Evolutionary conservation across 352 stramenopile species (phyloP).

Genomic region (Pythium dissimile): DNA sequence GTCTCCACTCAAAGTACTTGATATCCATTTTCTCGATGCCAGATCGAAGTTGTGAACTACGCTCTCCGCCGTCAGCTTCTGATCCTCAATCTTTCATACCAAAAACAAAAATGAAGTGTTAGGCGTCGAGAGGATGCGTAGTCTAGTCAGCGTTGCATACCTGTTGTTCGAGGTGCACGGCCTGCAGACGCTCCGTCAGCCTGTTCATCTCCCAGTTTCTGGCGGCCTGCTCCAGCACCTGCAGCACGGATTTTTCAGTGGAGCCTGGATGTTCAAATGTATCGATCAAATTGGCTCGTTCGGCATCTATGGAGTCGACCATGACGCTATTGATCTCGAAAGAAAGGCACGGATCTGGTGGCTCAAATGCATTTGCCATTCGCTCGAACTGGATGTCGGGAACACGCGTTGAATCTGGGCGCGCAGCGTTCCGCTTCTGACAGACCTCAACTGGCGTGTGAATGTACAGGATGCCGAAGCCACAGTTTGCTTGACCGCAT

Average conservation of each 20-base stretch:
- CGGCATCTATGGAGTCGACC: too few relatives aligned
- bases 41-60: conserved; percentile 54
- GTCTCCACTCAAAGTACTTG: conserved; percentile 23
- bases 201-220: neutral
- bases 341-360: conserved; percentile 1
- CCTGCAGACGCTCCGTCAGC: neutral
- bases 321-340: conserved; percentile 24
- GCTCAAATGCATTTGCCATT: conserved; percentile 51
- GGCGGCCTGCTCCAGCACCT: neutral
- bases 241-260: too few relatives aligned
- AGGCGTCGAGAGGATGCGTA: too few relatives aligned
- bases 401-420: conserved; percentile 24
- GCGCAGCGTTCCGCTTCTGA: conserved; percentile 35
- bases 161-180: neutral
- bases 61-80: conserved; percentile 25
- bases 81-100: conserved; percentile 20
- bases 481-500: neutral
- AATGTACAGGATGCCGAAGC: conserved; percentile 18
- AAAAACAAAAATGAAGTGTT: neutral
- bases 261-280: too few relatives aligned
- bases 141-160: too few relatives aligned
- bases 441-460: conserved; percentile 25
- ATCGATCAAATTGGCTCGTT: too few relatives aligned
- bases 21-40: conserved; percentile 56
- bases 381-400: conserved; percentile 41